Evolutionary conservation across 495 filamentous ascomycete species (phyloP).

Genomic region (Penicillium lividum): DNA sequence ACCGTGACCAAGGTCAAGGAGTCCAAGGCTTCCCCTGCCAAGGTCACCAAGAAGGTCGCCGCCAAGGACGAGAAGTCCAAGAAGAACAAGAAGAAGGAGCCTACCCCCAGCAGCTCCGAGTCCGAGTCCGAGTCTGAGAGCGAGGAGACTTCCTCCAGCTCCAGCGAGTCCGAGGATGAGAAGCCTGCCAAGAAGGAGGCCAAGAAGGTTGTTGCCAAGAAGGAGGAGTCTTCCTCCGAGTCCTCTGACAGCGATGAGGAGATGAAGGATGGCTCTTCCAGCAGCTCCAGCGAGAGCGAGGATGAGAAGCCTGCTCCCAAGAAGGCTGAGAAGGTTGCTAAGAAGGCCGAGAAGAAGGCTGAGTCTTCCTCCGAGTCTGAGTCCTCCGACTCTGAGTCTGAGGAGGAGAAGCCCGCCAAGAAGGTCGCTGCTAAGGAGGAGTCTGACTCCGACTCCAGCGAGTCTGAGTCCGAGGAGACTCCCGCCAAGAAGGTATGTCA

Average conservation of each 20-base stretch:
- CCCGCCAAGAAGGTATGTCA: conserved; percentile 42
- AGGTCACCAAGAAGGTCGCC: conserved; percentile 31
- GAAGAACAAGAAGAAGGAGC: conserved; percentile 28
- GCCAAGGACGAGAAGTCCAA: conserved; percentile 41
- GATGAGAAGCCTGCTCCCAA: conserved; percentile 34
- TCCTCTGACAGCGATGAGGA: conserved; percentile 41
- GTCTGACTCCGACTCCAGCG: conserved; percentile 31
- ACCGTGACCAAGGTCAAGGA: conserved; percentile 54
- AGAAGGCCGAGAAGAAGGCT: conserved; percentile 32
- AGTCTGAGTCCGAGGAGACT: conserved; percentile 31
- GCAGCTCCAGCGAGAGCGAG: conserved; percentile 28
- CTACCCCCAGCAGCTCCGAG: conserved; percentile 36
- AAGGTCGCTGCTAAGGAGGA: conserved; percentile 39
- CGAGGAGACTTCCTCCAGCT: conserved; percentile 28
- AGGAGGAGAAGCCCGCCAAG: conserved; percentile 35
- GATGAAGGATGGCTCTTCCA: conserved; percentile 31
- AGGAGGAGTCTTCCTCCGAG: conserved; percentile 37
- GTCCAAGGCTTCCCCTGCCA: conserved; percentile 46
- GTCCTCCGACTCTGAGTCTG: conserved; percentile 30
- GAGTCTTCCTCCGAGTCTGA: conserved; percentile 24
- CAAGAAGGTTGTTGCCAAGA: conserved; percentile 32
- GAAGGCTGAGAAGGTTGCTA: conserved; percentile 23
- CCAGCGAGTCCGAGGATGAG: conserved; percentile 43
- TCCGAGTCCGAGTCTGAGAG: conserved; percentile 32
- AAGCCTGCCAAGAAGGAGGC: conserved; percentile 35